Evolutionary conservation across 192 early-diverging fungal species (phyloP).

Genomic region (Phlyctochytrium arcticum): DNA sequence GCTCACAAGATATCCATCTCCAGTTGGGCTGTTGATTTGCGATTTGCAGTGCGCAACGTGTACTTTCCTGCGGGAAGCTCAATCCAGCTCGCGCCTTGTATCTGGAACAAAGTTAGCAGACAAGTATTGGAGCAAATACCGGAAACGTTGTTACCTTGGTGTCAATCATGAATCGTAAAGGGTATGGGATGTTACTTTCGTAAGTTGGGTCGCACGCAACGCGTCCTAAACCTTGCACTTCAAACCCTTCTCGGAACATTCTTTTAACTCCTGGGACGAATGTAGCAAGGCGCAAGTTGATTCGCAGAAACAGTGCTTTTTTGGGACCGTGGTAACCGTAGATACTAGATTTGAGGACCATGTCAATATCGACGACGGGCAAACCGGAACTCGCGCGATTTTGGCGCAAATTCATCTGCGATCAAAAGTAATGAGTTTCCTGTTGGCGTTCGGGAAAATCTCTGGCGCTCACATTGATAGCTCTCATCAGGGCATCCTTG

Average conservation of each 20-base stretch:
- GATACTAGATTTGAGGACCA: conserved; percentile 75
- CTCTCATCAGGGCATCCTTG: conserved; percentile 44
- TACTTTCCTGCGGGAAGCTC: conserved; percentile 80
- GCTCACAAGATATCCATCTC: conserved; percentile 73
- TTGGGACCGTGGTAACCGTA: conserved; percentile 84
- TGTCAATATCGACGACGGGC: conserved; percentile 56
- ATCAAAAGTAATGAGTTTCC: neutral
- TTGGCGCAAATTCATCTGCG: neutral
- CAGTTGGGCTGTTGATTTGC: conserved; percentile 65
- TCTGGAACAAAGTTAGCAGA: conserved; percentile 26
- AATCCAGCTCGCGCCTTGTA: conserved; percentile 89
- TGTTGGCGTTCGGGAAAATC: neutral
- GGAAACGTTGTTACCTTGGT: too few species aligned
- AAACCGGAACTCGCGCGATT: conserved; percentile 12
- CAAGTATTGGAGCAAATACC: neutral
- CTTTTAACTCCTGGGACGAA: conserved; percentile 32
- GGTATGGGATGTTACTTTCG: conserved; percentile 87
- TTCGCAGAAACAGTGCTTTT: conserved; percentile 75
- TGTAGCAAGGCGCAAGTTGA: conserved; percentile 39
- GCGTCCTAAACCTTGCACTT: conserved; percentile 49
- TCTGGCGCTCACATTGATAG: conserved; percentile 47
- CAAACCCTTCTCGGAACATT: conserved; percentile 51
- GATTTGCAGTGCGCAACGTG: conserved; percentile 30
- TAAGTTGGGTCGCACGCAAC: conserved; percentile 56
- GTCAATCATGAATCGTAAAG: conserved; percentile 95